Conservation (phyloP, 345 rosid species). For the Rhodamnia rubescens region DNA sequence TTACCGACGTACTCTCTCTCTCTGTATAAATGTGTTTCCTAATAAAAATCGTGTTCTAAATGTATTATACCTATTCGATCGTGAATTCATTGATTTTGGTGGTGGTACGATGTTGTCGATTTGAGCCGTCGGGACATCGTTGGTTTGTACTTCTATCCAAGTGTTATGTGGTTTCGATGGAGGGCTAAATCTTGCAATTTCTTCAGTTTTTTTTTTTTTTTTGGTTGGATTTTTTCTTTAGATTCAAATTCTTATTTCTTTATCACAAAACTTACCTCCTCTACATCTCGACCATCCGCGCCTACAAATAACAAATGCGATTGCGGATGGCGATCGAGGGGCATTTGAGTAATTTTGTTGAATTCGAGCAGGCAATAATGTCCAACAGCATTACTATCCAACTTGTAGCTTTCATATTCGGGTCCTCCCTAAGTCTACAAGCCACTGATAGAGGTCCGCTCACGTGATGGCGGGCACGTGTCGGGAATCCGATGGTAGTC, state of each 20-base stretch:
- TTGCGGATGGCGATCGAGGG: neutral
- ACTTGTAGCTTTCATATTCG: neutral
- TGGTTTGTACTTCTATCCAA: neutral
- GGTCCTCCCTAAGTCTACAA: neutral
- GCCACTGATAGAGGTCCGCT: neutral
- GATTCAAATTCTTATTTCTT: no score
- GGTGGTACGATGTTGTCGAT: neutral
- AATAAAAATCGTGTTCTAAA: neutral
- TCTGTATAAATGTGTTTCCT: neutral
- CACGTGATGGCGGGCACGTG: neutral
- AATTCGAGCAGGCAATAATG: neutral
- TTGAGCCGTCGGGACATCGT: neutral
- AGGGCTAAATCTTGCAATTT: neutral
- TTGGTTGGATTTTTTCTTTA: no score
- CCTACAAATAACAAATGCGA: rapidly evolving
- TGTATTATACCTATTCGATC: neutral
- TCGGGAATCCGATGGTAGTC: neutral
- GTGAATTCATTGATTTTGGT: neutral
- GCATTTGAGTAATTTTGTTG: neutral
- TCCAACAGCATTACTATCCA: neutral
- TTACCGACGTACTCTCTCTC: neutral
- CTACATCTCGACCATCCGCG: no score
- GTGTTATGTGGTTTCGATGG: neutral
- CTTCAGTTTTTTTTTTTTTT: no score
- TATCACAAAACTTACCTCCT: no score